Evolutionary conservation across 1,139 yeast genomes (phyloP).

Genomic region (Geotrichum restrictum): DNA sequence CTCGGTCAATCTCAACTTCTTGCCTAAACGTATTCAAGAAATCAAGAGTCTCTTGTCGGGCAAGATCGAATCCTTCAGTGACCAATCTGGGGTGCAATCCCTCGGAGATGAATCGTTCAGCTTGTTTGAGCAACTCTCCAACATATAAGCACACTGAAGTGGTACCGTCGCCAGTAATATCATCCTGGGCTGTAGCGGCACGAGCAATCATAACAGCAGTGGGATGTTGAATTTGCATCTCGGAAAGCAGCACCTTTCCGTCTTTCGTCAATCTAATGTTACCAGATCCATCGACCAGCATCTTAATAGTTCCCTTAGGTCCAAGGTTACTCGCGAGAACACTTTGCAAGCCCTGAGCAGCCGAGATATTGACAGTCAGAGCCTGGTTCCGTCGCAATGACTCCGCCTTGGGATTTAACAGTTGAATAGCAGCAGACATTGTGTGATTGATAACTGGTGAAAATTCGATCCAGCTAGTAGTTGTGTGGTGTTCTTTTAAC

Average conservation of each 20-base stretch:
- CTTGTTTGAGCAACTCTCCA: slow-evolving; percentile 92
- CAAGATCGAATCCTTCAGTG: slow-evolving; percentile 91
- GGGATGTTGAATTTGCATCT: slow-evolving; percentile 99
- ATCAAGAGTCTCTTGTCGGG: slow-evolving; percentile 69
- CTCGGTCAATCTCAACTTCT: slow-evolving; percentile 60
- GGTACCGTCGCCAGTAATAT: slow-evolving; percentile 98
- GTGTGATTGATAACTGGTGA: not conserved
- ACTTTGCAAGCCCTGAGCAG: slow-evolving; percentile 94
- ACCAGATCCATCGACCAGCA: slow-evolving; percentile 96
- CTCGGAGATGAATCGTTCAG: slow-evolving; percentile 84
- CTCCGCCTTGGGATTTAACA: slow-evolving; percentile 95
- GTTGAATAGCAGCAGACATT: slow-evolving; percentile 61
- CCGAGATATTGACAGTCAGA: slow-evolving; percentile 86
- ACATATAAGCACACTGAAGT: slow-evolving; percentile 94
- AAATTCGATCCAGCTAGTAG: not conserved
- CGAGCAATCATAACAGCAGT: slow-evolving; percentile 97
- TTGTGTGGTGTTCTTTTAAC: not conserved
- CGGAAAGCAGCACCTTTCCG: slow-evolving; percentile 88
- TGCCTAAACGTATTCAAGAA: slow-evolving; percentile 60
- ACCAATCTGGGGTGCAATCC: slow-evolving; percentile 95
- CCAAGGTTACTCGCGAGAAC: slow-evolving; percentile 90
- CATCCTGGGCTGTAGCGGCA: slow-evolving; percentile 98
- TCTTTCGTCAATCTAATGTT: slow-evolving; percentile 92
- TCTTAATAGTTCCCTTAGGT: slow-evolving; percentile 94
- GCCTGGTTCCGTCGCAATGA: slow-evolving; percentile 92